Evolutionary conservation across 768 basidiomycete genomes (phyloP), one percentile per base, ranked within the genome.

Genomic region (Lactarius indigo): DNA sequence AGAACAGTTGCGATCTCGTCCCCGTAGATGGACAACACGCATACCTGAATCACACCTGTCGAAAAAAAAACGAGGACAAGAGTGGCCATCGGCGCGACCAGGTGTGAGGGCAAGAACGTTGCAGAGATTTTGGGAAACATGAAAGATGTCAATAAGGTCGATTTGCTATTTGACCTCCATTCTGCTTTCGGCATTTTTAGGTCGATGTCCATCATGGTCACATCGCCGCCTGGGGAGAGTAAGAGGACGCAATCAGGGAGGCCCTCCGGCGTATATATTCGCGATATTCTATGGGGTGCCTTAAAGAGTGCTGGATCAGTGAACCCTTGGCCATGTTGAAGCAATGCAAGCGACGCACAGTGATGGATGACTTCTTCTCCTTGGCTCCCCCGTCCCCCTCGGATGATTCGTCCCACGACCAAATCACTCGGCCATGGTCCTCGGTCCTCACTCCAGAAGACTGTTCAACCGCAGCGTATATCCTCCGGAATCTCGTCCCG

Each of bases 321-420:
- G 20, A 13, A 64, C 28, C 35, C 61, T 69, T 35, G 61, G 64
- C 23, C 47, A 50, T 42, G 41, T 54, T 56, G 41, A 39, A 30
- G n/a, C 47, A 70, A 64, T 15, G 15, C 13, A 18, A 41, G 23
- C 50, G 61, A 35, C 54, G 56, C n/a, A 58, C 56, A 50, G 37
- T 57, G 37, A 80, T 87, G 65, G 72, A 88, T 85, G 69, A 82
- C 73, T 42, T 77, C 61, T 74, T 81, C 75, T 79, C 83, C 77
- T 81, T 76, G 75, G 76, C 50, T 72, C 76, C 63, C 68, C 71
- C 63, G 71, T 68, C 73, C 69, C 73, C 18, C 79, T 77, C 35
- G 79, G 80, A n/a, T 30, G 47, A 52, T 18, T 72, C 71, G 56
- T 61, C 65, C 67, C 70, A 72, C 52, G 64, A 64, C 52, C 75